Evolutionary conservation across 768 basidiomycete species (phyloP), one percentile per base, ranked within the genome.

Genomic region (Pisolithus microcarpus): DNA sequence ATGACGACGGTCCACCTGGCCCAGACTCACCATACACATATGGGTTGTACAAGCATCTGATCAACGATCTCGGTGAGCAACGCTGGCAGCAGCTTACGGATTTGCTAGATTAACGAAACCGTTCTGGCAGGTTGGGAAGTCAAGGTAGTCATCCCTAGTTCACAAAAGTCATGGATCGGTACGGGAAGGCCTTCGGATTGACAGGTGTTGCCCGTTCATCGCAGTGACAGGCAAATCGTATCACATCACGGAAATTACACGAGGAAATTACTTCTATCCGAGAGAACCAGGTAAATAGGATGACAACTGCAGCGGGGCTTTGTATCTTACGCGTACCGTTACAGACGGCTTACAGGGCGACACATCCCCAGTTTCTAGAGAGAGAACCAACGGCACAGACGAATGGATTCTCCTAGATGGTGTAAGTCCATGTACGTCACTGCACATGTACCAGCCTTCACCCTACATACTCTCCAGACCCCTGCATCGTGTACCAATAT

Each of bases 331-430:
- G 52, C 43, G 49, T 38, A 37, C 34, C 5, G 31, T 55, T 24
- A 8, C 46, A 55, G 46, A 58, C 72, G 87, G 89, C 55, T 79
- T 84, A 13, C 57, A 67, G 34, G 91, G 93, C 1, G 91, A 94
- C 58, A 79, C 69, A 16, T 80, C 84, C 9, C 62, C 70, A 18
- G 60, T 59, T 23, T 72, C 87, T 19, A 74, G 94, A 50, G 82
- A 85, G 5, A 65, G 93, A 46, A 78, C 80, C 61, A 79, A 84
- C 5, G 85, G 81, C 36, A 92, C 94, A 70, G 70, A 85, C 48
- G 91, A 96, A 70, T 98, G 94, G 94, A 82, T 96, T 51, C 76
- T 98, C 23, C 70, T 96, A 6, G 88, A 91, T 53, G 89, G 88
- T 15, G 89, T 91, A 70, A 51, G 58, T 1, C 37, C 24, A 39